Conservation (phyloP, 495 filamentous ascomycete genomes). For the Alectoria sarmentosa region DNA sequence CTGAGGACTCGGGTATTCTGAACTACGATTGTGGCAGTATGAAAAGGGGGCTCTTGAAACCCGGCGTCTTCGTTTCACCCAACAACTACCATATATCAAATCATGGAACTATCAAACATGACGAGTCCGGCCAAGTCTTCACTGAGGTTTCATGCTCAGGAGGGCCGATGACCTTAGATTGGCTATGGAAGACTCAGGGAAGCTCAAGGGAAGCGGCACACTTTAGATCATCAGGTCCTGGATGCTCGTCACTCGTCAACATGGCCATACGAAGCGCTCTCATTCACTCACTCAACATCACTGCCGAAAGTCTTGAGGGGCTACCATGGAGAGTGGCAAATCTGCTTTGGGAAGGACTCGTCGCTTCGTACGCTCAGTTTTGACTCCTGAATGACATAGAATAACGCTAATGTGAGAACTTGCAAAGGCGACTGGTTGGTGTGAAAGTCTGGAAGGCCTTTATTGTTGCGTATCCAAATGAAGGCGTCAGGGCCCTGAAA, state of each 20-base stretch:
- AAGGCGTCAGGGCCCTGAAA: conserved; percentile 15
- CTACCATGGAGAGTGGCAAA: conserved; percentile 23
- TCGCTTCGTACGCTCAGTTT: conserved; percentile 13
- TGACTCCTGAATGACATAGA: background rate
- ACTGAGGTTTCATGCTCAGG: conserved; percentile 19
- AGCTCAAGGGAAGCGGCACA: conserved; percentile 1
- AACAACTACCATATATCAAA: background rate
- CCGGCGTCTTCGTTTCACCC: background rate
- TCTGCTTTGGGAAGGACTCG: conserved; percentile 24
- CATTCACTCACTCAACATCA: conserved; percentile 20
- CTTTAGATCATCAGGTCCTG: conserved; percentile 8
- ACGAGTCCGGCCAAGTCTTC: conserved; percentile 26
- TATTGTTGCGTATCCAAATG: conserved; percentile 20
- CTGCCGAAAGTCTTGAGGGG: conserved; percentile 20
- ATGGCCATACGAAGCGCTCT: conserved; percentile 23
- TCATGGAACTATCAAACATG: conserved; percentile 9
- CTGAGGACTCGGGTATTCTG: background rate
- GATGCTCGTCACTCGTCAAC: conserved; percentile 25
- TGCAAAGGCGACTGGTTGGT: conserved; percentile 25
- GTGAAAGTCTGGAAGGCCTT: conserved; percentile 29
- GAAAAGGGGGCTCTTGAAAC: background rate
- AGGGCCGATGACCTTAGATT: conserved; percentile 21
- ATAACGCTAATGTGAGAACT: background rate
- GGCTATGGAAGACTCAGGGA: conserved; percentile 22
- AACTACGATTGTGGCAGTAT: background rate